Evolutionary conservation across 2,329 filamentous ascomycete species (phyloP), one percentile per base, ranked within the genome.

Genomic region (Aspergillus chevalieri): DNA sequence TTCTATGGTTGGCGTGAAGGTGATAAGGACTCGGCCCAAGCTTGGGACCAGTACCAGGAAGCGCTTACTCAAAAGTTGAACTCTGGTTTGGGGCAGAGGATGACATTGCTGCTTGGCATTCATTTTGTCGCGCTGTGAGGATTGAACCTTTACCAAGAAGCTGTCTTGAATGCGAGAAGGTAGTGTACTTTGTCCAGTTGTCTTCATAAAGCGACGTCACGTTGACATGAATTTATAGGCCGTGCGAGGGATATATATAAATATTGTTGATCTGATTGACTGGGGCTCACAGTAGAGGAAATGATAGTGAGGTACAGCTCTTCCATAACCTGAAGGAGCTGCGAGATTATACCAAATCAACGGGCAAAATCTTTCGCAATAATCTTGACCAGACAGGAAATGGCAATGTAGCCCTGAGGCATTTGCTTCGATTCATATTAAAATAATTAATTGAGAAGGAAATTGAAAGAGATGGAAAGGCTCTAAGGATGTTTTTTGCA

Each of bases 1-100:
- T n/a, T n/a, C n/a, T n/a, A n/a, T n/a, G n/a, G n/a, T n/a, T n/a
- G n/a, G n/a, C n/a, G n/a, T n/a, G n/a, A n/a, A n/a, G n/a, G n/a
- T n/a, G n/a, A n/a, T n/a, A n/a, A n/a, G n/a, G n/a, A n/a, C n/a
- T n/a, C n/a, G n/a, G n/a, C n/a, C n/a, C n/a, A n/a, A n/a, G n/a
- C n/a, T n/a, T n/a, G n/a, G n/a, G n/a, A n/a, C n/a, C n/a, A n/a
- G 10, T 52, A 51, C 43, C 50, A 52, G 28, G 44, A 36, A 15
- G 43, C 50, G 14, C 50, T 52, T 41, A 47, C 43, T 38, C 30
- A 52, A 17, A 38, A 52, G 43, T 52, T 15, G 51, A 52, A 24
- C 48, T 52, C 22, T 52, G 48, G 43, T 52, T 52, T 52, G 50
- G 50, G 21, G 14, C 47, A 33, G 50, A 52, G 39, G 43, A 52